Base-by-base conservation (phyloP, 1,284 basidiomycete species). In the Fomitopsis betulina region DNA sequence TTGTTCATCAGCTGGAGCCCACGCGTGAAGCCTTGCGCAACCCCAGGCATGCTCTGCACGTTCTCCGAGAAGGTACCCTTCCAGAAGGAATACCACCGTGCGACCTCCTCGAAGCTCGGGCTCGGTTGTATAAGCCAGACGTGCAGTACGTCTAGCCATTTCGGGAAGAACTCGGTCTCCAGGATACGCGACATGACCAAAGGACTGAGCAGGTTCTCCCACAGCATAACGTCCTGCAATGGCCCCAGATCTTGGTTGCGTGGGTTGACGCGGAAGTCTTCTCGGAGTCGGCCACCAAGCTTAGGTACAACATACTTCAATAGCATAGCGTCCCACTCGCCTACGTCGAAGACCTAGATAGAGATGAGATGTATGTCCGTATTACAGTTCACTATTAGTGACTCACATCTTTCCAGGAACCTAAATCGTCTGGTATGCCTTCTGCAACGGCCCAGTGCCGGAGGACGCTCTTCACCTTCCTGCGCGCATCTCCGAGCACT, bases 1-100 rank as follows among this genome's bases (percentile, higher is more conserved):
- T 89, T 84, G 68, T 96, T 91, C 92, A 99, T 98, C 62, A 98
- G 74, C 69, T 96, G 87, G 53, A 98, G 72, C 0, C 92, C 96
- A 23, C 84, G 79, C 37, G 85, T 89, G 70, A 98, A 97, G 9
- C 94, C 96, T 55, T 82, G 79, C 49, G 82, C 75, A 17, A 97
- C 79, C 1, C 85, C 86, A 2, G 82, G 75, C 64, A 92, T 76
- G 25, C 75, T 79, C 57, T 83, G 81, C 25, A 93, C 74, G n/a
- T 79, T 75, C 57, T 88, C 85, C 0, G 89, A 81, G 72, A 98
- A 93, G 38, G 83, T 77, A 0, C 75, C 74, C 70, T 96, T 96
- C 96, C 96, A 99, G 72, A 87, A 91, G 3, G 81, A 80, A 69
- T 87, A 96, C 96, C 97, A 98, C 61, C 89, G 83, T 1, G 91